phyloP scores from a whole-genome alignment of 2,329 filamentous ascomycete genomes.

The Neofusicoccum sp. region DNA sequence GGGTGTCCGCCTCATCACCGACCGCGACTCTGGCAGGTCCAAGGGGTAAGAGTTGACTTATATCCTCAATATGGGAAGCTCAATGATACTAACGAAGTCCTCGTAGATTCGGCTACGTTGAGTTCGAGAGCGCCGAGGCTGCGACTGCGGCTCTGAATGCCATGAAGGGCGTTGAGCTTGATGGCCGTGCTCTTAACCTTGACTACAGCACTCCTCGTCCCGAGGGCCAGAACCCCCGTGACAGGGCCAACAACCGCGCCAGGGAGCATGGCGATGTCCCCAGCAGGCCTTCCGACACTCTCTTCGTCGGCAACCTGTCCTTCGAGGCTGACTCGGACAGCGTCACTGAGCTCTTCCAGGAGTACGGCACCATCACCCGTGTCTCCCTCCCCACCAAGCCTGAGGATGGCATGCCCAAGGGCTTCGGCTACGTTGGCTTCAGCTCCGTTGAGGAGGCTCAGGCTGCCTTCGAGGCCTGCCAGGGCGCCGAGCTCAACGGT shows the following conservation, averaged over 20 bases:
- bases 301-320: slow-evolving; percentile 88
- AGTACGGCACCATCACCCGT: slow-evolving; percentile 68
- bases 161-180: slow-evolving; percentile 72
- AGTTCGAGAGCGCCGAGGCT: slow-evolving; percentile 68
- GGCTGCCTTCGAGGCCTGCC: slow-evolving; percentile 66
- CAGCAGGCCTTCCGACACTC: slow-evolving; percentile 78
- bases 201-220: slow-evolving; percentile 72
- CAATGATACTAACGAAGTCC: slow-evolving; percentile 24
- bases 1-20: slow-evolving; percentile 74
- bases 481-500: slow-evolving; percentile 68
- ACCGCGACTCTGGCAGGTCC: slow-evolving; percentile 76
- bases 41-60: slow-evolving; percentile 63
- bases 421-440: slow-evolving; percentile 90
- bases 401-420: slow-evolving; percentile 81
- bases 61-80: slow-evolving; percentile 19
- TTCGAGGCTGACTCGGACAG: slow-evolving; percentile 78
- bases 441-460: slow-evolving; percentile 78
- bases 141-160: slow-evolving; percentile 70
- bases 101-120: slow-evolving; percentile 78
- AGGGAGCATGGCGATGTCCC: slow-evolving; percentile 73
- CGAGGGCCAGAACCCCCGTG: slow-evolving; percentile 34
- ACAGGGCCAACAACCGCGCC: slow-evolving; percentile 56
- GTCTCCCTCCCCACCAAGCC: slow-evolving; percentile 86
- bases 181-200: slow-evolving; percentile 72
- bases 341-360: slow-evolving; percentile 71